Base-by-base conservation (phyloP, 345 rosid genomes). In the Populus simonii region DNA sequence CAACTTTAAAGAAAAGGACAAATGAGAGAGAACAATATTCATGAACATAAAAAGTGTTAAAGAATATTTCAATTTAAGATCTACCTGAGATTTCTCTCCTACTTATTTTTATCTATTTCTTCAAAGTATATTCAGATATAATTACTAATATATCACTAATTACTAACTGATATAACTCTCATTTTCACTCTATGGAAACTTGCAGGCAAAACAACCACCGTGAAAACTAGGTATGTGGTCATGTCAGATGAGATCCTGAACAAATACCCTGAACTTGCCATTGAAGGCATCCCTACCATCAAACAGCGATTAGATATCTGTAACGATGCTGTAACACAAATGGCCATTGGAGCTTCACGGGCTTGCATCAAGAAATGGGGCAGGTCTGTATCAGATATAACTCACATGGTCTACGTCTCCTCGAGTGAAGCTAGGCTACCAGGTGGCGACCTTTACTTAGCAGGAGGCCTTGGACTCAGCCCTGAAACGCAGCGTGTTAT, bases 381-480 rank as follows among this genome's bases (percentile, higher is more conserved):
- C 31, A 86, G 94, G 79, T 84, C 93, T 4, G 51, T 81, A 13
- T 87, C 97, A 17, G 93, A 93, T 80, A 92, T 96, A 69, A 93
- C 96, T 71, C 99, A 93, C 88, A 55, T 96, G 35, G 98, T 96
- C 47, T 96, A 96, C n/a, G 99, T 93, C 73, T 96, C 99, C 29
- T 96, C 98, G 7, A 96, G 98, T 66, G 98, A 96, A 86, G 97
- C 89, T 76, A 90, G 99, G 81, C 86, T 93, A 15, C 99, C 98
- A 11, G 96, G 97, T 3, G 98, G 98, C 0, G 98, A 96, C 74
- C 88, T 96, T 43, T 89, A 86, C 88, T 86, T 93, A 27, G 97
- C 97, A n/a, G 88, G 75, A 80, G 97, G 96, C 8, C 92, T 93
- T 22, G 93, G 96, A 45, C 92, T 96, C 66, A 80, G 93, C 72